phyloP scores from a whole-genome alignment of 1,139 yeast genomes.

The Saccharomyces hybrid region DNA sequence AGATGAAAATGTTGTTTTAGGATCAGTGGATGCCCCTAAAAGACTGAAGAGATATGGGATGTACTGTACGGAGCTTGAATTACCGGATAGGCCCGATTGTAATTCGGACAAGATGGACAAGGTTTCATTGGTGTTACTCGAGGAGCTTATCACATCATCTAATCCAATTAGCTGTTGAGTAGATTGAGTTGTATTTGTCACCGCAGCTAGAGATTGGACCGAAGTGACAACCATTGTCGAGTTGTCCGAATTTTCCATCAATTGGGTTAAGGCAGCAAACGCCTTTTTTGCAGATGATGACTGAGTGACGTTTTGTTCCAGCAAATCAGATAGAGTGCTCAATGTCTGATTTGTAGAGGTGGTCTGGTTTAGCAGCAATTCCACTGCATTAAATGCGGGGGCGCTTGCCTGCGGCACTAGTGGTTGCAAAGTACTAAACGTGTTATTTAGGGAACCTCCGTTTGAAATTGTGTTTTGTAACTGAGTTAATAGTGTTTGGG shows the following conservation, averaged over 20 bases:
- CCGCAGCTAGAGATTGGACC: conserved; percentile 17
- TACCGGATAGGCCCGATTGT: conserved; percentile 13
- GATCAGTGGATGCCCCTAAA: conserved; percentile 23
- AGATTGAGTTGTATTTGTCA: conserved; percentile 21
- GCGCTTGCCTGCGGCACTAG: conserved; percentile 6
- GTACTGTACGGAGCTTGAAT: conserved; percentile 13
- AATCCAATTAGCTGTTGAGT: conserved; percentile 21
- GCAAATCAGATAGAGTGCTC: conserved; percentile 16
- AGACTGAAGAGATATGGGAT: conserved; percentile 23
- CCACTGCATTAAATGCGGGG: conserved; percentile 7
- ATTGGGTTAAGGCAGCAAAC: conserved; percentile 15
- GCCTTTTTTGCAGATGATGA: conserved; percentile 21
- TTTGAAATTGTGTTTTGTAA: conserved; percentile 10
- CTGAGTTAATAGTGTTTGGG: conserved; percentile 18
- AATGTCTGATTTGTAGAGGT: conserved; percentile 19
- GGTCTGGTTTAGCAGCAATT: conserved; percentile 12
- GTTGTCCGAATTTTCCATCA: conserved; percentile 17
- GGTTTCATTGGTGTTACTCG: conserved; percentile 21
- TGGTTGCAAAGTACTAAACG: conserved; percentile 6
- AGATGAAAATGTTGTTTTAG: conserved; percentile 24
- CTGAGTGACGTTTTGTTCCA: conserved; percentile 22
- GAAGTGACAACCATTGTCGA: conserved; percentile 18
- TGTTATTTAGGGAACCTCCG: conserved; percentile 3
- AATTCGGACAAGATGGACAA: conserved; percentile 17
- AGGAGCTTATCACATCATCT: conserved; percentile 17